phyloP scores from a whole-genome alignment of 768 basidiomycete genomes.

The Cubamyces lactineus region DNA sequence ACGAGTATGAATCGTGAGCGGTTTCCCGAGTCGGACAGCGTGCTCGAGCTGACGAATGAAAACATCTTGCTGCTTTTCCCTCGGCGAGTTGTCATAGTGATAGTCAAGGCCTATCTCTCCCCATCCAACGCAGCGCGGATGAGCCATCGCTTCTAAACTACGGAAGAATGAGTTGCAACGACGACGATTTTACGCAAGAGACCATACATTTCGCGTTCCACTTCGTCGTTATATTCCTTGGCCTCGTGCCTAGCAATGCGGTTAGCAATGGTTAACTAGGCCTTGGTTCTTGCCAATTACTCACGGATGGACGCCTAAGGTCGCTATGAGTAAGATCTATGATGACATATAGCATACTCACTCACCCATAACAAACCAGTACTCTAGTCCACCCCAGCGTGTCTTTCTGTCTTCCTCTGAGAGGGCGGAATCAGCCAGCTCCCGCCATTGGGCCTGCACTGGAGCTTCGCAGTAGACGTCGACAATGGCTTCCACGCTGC shows the following conservation, averaged over 20 bases:
- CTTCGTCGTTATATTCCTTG: constrained; percentile 62
- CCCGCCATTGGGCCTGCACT: constrained; percentile 61
- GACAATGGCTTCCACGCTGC: constrained; percentile 66
- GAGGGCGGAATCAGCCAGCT: constrained; percentile 73
- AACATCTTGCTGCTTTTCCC: constrained; percentile 65
- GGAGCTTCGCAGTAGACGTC: constrained; percentile 93
- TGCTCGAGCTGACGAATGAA: constrained; percentile 69
- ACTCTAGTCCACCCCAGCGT: constrained; percentile 71
- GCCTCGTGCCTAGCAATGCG: constrained; percentile 63
- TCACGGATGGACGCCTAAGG: constrained; percentile 73
- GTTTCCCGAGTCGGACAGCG: constrained; percentile 71
- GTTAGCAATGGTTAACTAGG: background rate
- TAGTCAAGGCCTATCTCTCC: constrained; percentile 90
- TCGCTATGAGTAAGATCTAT: background rate
- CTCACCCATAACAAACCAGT: constrained; percentile 84
- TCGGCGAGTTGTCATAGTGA: constrained; percentile 79
- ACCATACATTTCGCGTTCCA: constrained; percentile 70
- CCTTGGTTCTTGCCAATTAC: constrained; percentile 28
- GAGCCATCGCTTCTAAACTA: constrained; percentile 74
- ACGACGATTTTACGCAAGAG: background rate
- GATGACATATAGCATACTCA: background rate
- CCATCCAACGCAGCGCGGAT: constrained; percentile 85
- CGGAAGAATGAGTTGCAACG: background rate
- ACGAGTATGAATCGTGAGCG: constrained; percentile 84
- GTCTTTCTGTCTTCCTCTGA: constrained; percentile 47